phyloP scores from a whole-genome alignment of 2,329 filamentous ascomycete genomes.

The Apiospora pterosperma region DNA sequence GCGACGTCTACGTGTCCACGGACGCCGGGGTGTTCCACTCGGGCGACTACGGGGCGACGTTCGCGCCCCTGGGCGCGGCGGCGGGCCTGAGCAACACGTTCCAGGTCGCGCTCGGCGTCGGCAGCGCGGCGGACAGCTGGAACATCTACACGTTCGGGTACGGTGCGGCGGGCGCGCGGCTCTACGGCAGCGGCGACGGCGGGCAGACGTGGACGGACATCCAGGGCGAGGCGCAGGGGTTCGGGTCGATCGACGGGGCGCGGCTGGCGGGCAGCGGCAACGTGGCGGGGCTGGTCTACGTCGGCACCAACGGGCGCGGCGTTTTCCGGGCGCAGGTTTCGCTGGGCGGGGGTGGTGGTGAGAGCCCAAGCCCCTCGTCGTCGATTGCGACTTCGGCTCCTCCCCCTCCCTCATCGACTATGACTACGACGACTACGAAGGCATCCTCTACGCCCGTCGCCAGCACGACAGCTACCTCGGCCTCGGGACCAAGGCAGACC shows the following conservation, averaged over 20 bases:
- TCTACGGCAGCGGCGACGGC: constrained; percentile 42
- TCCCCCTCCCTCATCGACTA: constrained; percentile 3
- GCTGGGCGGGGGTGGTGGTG: constrained; percentile 12
- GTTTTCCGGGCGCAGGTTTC: constrained; percentile 34
- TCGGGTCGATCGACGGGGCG: constrained; percentile 38
- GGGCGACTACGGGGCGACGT: constrained; percentile 46
- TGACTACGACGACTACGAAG: neutral
- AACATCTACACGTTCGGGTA: constrained; percentile 46
- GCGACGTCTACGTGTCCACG: constrained; percentile 58
- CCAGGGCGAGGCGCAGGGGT: constrained; percentile 40
- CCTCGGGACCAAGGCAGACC: neutral
- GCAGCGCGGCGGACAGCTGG: constrained; percentile 33
- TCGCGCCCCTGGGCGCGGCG: constrained; percentile 39
- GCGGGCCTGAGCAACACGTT: constrained; percentile 34
- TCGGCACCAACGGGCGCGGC: constrained; percentile 48
- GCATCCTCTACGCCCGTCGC: neutral
- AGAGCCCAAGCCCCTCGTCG: neutral
- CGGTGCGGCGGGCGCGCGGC: constrained; percentile 36
- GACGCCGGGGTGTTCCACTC: constrained; percentile 52
- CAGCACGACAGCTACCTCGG: neutral
- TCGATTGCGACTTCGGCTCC: neutral
- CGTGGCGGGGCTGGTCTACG: constrained; percentile 41
- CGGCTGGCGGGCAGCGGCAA: constrained; percentile 43
- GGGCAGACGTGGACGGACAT: constrained; percentile 44
- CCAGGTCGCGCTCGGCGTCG: constrained; percentile 41